Conservation (phyloP, 2,329 filamentous ascomycete species). For the Colletotrichum destructivum region DNA sequence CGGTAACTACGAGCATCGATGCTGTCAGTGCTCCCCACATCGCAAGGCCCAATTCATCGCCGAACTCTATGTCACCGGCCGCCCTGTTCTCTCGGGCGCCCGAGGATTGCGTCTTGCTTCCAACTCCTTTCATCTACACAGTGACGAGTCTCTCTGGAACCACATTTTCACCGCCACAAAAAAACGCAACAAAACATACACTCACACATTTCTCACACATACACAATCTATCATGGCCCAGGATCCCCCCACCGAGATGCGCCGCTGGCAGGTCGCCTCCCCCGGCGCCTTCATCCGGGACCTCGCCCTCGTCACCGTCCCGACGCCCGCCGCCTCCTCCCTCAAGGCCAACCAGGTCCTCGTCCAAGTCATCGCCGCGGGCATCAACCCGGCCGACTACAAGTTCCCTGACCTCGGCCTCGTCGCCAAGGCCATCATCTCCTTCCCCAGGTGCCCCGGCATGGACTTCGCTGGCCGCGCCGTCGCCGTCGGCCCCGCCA, state of each 20-base stretch:
- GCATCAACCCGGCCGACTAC: constrained; percentile 66
- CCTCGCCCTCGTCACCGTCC: constrained; percentile 48
- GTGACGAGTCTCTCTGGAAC: neutral
- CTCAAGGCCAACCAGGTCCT: constrained; percentile 55
- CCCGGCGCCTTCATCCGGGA: constrained; percentile 51
- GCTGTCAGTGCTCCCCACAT: too few species aligned
- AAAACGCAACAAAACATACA: neutral
- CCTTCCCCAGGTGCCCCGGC: constrained; percentile 60
- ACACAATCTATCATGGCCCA: neutral
- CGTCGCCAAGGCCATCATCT: constrained; percentile 52
- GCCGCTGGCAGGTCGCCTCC: constrained; percentile 44
- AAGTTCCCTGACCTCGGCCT: constrained; percentile 61
- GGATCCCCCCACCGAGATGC: constrained; percentile 31
- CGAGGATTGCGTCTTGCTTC: too few species aligned
- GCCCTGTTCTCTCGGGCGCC: too few species aligned
- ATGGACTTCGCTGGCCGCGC: constrained; percentile 69
- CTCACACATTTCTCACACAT: neutral
- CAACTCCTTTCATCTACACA: too few species aligned
- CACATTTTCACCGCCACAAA: neutral
- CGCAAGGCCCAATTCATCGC: too few species aligned
- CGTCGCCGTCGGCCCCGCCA: constrained; percentile 47
- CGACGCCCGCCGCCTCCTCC: constrained; percentile 46
- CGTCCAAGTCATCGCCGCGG: constrained; percentile 59
- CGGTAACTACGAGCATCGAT: too few species aligned
- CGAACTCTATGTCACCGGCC: too few species aligned